A percentile compares a stretch with the other conserved stretches of the same genome.
phyloP scores from a whole-genome alignment of 2,329 filamentous ascomycete species.

The Exophiala viscosa region DNA sequence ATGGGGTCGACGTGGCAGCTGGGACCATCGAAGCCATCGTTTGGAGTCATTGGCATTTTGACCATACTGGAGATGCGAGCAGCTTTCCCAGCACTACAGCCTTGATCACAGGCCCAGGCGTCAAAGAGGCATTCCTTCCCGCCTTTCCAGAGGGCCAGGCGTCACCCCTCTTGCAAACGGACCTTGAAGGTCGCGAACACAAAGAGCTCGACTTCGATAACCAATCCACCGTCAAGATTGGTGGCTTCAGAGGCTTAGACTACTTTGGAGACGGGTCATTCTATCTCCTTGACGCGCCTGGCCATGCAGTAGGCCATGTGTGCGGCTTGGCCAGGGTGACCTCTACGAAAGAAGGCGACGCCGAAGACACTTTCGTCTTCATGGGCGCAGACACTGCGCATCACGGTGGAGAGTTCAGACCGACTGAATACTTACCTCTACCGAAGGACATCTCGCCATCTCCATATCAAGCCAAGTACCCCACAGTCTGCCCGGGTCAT shows the following conservation, averaged over 20 bases:
- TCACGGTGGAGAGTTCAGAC: conserved; percentile 36
- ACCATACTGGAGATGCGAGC: conserved; percentile 52
- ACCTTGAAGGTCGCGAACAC: conserved; percentile 31
- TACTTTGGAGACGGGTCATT: conserved; percentile 37
- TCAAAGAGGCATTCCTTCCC: conserved; percentile 42
- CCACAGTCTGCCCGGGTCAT: conserved; percentile 27
- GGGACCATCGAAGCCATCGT: conserved; percentile 31
- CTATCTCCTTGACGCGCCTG: conserved; percentile 3
- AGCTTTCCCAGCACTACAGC: conserved; percentile 46
- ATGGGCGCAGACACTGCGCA: conserved; percentile 50
- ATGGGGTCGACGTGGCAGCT: conserved; percentile 19
- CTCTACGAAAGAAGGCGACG: conserved; percentile 34
- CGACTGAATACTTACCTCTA: conserved; percentile 30
- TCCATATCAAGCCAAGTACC: conserved; percentile 4
- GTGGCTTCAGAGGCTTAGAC: conserved; percentile 39
- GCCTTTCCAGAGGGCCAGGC: conserved; percentile 44
- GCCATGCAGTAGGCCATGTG: conserved; percentile 44
- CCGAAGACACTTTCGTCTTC: conserved; percentile 42
- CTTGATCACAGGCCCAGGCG: conserved; percentile 52
- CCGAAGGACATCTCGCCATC: conserved; percentile 23
- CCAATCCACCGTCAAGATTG: conserved; percentile 38
- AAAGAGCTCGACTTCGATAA: conserved; percentile 24
- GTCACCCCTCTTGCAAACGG: conserved; percentile 35
- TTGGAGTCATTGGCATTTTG: conserved; percentile 31
- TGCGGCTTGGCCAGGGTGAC: conserved; percentile 48